A percentile compares a stretch with the other conserved stretches of the same genome.
phyloP scores from a whole-genome alignment of 192 early-diverging fungal genomes.

The Phycomyces blakesleeanus region DNA sequence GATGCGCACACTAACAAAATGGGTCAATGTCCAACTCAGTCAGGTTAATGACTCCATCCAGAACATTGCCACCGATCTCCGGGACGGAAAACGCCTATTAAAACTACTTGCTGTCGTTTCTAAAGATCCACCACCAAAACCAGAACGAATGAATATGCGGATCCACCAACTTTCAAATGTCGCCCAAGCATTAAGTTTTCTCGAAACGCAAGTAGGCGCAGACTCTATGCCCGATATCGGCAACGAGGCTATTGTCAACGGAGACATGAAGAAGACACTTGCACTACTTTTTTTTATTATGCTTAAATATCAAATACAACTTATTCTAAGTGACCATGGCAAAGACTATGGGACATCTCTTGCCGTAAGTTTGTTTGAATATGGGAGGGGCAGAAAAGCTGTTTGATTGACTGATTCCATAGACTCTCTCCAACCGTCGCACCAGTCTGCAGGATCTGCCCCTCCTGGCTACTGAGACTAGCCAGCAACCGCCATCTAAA shows the following conservation, averaged over 20 bases:
- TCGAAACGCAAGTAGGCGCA: conserved; percentile 51
- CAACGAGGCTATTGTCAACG: conserved; percentile 77
- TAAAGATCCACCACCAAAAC: conserved; percentile 66
- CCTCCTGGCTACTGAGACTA: neutral
- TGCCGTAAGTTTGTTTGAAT: conserved; percentile 26
- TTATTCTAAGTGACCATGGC: conserved; percentile 35
- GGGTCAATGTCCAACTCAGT: conserved; percentile 57
- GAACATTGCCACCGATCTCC: conserved; percentile 57
- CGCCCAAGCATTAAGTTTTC: conserved; percentile 66
- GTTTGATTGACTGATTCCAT: neutral
- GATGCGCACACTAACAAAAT: conserved; percentile 51
- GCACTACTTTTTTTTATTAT: conserved; percentile 54
- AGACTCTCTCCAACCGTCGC: neutral
- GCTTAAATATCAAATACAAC: conserved; percentile 53
- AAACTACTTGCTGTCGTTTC: conserved; percentile 70
- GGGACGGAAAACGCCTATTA: conserved; percentile 66
- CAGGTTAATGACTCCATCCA: conserved; percentile 38
- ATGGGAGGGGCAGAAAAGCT: neutral
- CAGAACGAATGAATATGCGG: conserved; percentile 68
- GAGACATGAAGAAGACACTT: conserved; percentile 63
- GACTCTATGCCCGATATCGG: conserved; percentile 69
- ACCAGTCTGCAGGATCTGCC: neutral
- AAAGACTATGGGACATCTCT: conserved; percentile 30
- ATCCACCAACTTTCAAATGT: conserved; percentile 79
- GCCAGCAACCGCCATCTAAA: neutral